Evolutionary conservation across 495 filamentous ascomycete species (phyloP).

Genomic region (Paragyromitra xinjiangensis): DNA sequence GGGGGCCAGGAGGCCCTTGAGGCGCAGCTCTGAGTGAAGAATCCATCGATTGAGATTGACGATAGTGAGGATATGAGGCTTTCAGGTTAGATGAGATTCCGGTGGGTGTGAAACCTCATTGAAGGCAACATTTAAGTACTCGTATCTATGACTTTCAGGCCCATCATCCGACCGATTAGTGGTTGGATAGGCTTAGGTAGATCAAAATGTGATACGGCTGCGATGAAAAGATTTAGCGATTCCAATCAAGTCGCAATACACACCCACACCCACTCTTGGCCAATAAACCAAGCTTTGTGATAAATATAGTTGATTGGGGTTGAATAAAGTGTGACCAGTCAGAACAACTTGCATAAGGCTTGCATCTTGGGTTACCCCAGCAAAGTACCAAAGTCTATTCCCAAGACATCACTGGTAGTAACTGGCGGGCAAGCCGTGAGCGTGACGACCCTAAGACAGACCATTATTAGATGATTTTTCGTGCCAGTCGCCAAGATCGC

Average conservation of each 20-base stretch:
- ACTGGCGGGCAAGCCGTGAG: too few species aligned
- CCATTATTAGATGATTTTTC: too few species aligned
- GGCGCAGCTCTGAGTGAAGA: background rate
- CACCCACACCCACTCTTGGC: too few species aligned
- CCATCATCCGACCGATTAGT: background rate
- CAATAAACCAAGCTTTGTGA: too few species aligned
- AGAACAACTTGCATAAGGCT: too few species aligned
- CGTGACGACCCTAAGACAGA: too few species aligned
- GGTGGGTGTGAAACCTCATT: background rate
- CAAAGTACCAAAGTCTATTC: too few species aligned
- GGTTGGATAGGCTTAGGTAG: background rate
- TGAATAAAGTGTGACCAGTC: too few species aligned
- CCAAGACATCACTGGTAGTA: too few species aligned
- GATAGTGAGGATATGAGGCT: background rate
- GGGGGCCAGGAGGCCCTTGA: background rate
- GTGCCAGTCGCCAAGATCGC: too few species aligned
- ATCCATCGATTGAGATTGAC: background rate
- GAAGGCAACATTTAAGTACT: background rate
- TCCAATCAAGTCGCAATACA: background rate
- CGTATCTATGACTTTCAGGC: background rate
- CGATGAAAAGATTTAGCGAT: background rate
- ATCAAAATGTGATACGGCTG: background rate
- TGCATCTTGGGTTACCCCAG: too few species aligned
- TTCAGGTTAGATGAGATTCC: background rate
- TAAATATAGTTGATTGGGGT: too few species aligned